A percentile compares a stretch with the other conserved stretches of the same genome.
Conservation (phyloP, 176 grass and related monocot species). For the Oryza coarctata region DNA sequence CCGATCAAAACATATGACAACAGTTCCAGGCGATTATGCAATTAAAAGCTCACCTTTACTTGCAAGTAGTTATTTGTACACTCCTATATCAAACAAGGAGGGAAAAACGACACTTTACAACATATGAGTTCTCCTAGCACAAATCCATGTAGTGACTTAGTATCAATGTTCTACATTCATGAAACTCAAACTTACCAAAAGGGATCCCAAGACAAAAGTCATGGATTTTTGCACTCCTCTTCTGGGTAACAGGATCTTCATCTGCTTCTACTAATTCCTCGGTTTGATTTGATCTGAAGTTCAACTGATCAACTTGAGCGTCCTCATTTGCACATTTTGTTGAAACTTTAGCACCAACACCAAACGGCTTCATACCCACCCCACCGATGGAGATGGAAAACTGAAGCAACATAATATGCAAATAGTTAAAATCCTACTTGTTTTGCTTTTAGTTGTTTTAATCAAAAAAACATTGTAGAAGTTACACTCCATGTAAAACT, state of each 20-base stretch:
- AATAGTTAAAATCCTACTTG: background rate
- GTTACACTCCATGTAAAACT: background rate
- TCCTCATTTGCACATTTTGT: constrained; percentile 46
- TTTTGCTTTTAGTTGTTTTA: background rate
- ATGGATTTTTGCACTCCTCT: constrained; percentile 69
- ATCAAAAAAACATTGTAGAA: background rate
- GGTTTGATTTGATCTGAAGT: constrained; percentile 9
- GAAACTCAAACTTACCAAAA: constrained; percentile 53
- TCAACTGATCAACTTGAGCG: constrained; percentile 14
- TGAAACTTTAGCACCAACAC: constrained; percentile 39
- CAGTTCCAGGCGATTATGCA: background rate
- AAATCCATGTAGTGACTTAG: background rate
- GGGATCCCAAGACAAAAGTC: constrained; percentile 79
- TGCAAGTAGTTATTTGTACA: background rate
- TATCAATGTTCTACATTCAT: background rate
- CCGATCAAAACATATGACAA: background rate
- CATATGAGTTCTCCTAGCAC: background rate
- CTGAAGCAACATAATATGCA: constrained; percentile 33
- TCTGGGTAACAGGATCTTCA: constrained; percentile 26
- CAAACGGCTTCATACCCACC: constrained; percentile 16
- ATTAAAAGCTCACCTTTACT: background rate
- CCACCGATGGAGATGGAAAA: constrained; percentile 29
- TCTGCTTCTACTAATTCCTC: constrained; percentile 18
- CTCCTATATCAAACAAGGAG: background rate
- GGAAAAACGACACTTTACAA: background rate